Evolutionary conservation across 768 basidiomycete genomes (phyloP).

Genomic region (Calocera viscosa): DNA sequence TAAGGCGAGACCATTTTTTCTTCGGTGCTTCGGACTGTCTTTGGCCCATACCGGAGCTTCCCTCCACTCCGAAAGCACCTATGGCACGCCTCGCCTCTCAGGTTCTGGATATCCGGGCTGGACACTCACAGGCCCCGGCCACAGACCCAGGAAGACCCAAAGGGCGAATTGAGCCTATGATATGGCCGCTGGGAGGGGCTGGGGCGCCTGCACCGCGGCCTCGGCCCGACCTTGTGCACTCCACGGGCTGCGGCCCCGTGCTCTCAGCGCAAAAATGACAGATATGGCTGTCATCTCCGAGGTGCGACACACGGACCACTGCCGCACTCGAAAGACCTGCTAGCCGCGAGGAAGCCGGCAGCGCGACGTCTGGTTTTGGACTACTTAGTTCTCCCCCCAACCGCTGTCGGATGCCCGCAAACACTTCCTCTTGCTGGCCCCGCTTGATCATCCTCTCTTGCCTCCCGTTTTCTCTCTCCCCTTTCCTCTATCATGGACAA

Average conservation of each 20-base stretch:
- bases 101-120: not conserved
- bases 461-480: not conserved
- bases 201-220: not conserved
- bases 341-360: constrained; percentile 5
- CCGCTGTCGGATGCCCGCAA: not conserved
- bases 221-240: constrained; percentile 5
- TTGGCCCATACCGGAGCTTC: not conserved
- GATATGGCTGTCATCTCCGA: constrained; percentile 5
- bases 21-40: constrained; percentile 9
- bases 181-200: not conserved
- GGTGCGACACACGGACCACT: not conserved
- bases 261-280: not conserved
- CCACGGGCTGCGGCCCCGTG: constrained; percentile 8
- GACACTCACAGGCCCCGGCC: not conserved
- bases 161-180: constrained; percentile 4
- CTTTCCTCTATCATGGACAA: not conserved
- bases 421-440: not conserved
- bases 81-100: not conserved
- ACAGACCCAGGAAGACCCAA: constrained; percentile 4
- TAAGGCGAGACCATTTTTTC: constrained; percentile 3
- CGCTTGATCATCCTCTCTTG: not conserved
- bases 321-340: not conserved
- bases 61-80: not conserved
- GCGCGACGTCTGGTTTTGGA: not conserved
- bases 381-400: not conserved